Conservation (phyloP, 2,329 filamentous ascomycete species). For the Phialophora tarda region DNA sequence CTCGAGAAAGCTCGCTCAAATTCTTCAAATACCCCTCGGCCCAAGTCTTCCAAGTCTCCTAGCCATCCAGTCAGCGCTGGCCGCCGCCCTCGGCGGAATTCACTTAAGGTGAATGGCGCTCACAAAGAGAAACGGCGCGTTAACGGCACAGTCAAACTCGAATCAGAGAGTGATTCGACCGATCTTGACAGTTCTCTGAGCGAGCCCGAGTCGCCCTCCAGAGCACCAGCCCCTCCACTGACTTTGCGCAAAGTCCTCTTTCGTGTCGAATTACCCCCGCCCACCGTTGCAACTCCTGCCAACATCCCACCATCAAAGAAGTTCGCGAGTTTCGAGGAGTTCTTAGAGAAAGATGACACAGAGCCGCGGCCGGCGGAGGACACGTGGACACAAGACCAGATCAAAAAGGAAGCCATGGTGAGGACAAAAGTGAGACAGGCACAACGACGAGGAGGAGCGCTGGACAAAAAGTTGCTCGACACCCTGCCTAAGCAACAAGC, state of each 20-base stretch:
- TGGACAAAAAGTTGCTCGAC: constrained; percentile 54
- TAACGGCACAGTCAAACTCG: constrained; percentile 25
- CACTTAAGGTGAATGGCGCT: constrained; percentile 23
- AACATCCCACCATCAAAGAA: constrained; percentile 55
- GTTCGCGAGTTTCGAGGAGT: constrained; percentile 64
- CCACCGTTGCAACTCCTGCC: constrained; percentile 58
- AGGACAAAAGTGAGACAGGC: constrained; percentile 74
- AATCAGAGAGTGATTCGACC: constrained; percentile 23
- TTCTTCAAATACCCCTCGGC: neutral
- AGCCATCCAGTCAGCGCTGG: constrained; percentile 10
- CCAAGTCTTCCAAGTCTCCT: constrained; percentile 18
- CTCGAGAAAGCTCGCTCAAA: constrained; percentile 17
- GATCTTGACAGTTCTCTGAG: constrained; percentile 16
- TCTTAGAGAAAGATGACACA: constrained; percentile 62
- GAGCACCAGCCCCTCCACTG: constrained; percentile 25
- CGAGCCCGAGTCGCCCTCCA: constrained; percentile 4
- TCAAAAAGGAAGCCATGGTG: constrained; percentile 70
- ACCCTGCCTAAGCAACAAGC: constrained; percentile 72
- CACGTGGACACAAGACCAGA: constrained; percentile 63
- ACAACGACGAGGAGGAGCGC: constrained; percentile 73
- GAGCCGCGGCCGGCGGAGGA: constrained; percentile 52
- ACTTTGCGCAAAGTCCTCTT: constrained; percentile 50
- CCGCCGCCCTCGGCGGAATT: constrained; percentile 2
- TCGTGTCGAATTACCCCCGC: constrained; percentile 58
- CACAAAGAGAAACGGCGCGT: constrained; percentile 4